A percentile compares a stretch with the other conserved stretches of the same genome.
Evolutionary conservation across 2,329 filamentous ascomycete genomes (phyloP).

Genomic region (Xylaria arbuscula): DNA sequence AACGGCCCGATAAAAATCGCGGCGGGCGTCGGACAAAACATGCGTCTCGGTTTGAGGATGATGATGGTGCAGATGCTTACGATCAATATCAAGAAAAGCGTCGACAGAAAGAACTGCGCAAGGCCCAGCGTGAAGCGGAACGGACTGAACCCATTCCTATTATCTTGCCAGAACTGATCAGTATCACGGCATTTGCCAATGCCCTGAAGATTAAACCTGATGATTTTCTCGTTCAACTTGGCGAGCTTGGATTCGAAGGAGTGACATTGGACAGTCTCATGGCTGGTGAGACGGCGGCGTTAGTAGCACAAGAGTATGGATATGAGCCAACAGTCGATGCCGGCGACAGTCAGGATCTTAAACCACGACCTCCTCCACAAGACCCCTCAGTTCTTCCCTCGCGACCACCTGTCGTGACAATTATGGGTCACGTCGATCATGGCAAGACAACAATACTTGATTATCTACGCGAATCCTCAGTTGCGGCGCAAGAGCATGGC

Average conservation of each 20-base stretch:
- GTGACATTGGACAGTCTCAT: slow-evolving; percentile 85
- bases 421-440: slow-evolving; percentile 99
- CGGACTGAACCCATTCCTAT: slow-evolving; percentile 66
- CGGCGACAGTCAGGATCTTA: slow-evolving; percentile 75
- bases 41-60: slow-evolving; percentile 22
- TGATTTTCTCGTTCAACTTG: slow-evolving; percentile 79
- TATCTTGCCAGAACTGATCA: slow-evolving; percentile 90
- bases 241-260: slow-evolving; percentile 89
- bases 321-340: slow-evolving; percentile 84
- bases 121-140: slow-evolving; percentile 54
- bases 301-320: slow-evolving; percentile 93
- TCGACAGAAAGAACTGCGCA: slow-evolving; percentile 54
- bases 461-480: slow-evolving; percentile 90
- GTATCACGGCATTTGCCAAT: slow-evolving; percentile 81
- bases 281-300: slow-evolving; percentile 87
- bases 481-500: slow-evolving; percentile 91
- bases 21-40: slow-evolving; percentile 35
- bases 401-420: slow-evolving; percentile 93
- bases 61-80: slow-evolving; percentile 48
- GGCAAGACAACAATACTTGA: slow-evolving; percentile 97
- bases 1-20: slow-evolving; percentile 21
- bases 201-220: slow-evolving; percentile 77
- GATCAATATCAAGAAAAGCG: slow-evolving; percentile 57
- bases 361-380: slow-evolving; percentile 73
- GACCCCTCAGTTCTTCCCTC: slow-evolving; percentile 75